Percentiles rank a stretch among this genome's conserved stretches.
These are phyloP conservation scores for Rhizopogon vesiculosus DNA, from an alignment of 768 basidiomycete genomes.

Conservation along the genomic window DNA sequence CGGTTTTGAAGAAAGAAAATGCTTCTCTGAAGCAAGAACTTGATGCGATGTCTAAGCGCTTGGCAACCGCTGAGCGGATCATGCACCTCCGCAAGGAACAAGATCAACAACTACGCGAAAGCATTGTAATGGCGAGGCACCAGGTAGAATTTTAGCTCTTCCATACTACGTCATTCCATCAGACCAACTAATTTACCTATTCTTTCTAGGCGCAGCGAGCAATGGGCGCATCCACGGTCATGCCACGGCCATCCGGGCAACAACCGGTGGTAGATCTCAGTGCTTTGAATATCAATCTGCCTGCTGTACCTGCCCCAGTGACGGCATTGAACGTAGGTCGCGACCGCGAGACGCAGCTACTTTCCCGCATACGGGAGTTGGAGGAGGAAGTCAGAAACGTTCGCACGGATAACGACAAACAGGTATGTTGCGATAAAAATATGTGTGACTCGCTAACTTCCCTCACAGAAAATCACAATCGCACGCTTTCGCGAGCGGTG, in stretches of 20 bases:
- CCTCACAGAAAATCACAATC: conserved; percentile 72
- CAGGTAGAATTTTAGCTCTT: conserved; percentile 42
- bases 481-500: conserved; percentile 80
- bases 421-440: conserved; percentile 41
- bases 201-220: conserved; percentile 66
- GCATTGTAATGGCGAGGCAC: conserved; percentile 66
- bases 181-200: conserved; percentile 2
- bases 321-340: conserved; percentile 48
- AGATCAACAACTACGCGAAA: conserved; percentile 74
- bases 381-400: conserved; percentile 70
- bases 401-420: conserved; percentile 75
- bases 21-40: conserved; percentile 55
- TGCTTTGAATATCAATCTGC: conserved; percentile 53
- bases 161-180: not conserved
- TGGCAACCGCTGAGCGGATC: conserved; percentile 57
- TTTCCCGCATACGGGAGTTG: conserved; percentile 59
- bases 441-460: conserved; percentile 8
- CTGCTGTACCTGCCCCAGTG: conserved; percentile 41
- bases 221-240: conserved; percentile 63
- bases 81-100: conserved; percentile 73
- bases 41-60: conserved; percentile 48
- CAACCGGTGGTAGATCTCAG: conserved; percentile 46
- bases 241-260: conserved; percentile 38
- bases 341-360: conserved; percentile 50
- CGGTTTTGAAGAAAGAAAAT: conserved; percentile 64